Evolutionary conservation across 495 filamentous ascomycete genomes (phyloP).

Genomic region (Aspergillus cavernicola): DNA sequence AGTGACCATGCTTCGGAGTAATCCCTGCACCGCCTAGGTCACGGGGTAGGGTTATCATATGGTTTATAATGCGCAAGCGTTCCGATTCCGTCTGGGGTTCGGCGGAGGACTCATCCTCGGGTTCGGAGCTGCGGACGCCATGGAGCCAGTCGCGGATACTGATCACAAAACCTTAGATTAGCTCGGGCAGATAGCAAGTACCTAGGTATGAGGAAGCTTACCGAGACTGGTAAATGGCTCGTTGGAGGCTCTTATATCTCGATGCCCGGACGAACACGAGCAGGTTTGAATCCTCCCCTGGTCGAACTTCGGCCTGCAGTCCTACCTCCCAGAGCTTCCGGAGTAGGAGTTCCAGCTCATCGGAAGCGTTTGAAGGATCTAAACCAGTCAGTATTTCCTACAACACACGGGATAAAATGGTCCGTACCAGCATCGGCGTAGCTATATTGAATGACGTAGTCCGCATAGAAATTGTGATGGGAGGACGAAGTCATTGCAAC

Average conservation of each 20-base stretch:
- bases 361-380: constrained; percentile 66
- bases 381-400: constrained; percentile 12
- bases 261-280: constrained; percentile 77
- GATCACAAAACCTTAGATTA: not conserved
- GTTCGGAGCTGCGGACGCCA: constrained; percentile 76
- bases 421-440: constrained; percentile 60
- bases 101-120: constrained; percentile 62
- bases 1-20: constrained; percentile 73
- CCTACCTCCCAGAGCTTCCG: constrained; percentile 67
- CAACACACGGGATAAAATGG: not conserved
- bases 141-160: constrained; percentile 96
- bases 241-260: constrained; percentile 34
- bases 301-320: constrained; percentile 78
- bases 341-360: constrained; percentile 72
- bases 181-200: not conserved
- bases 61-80: constrained; percentile 76
- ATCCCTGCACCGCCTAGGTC: constrained; percentile 89
- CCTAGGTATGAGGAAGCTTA: constrained; percentile 23
- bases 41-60: constrained; percentile 77
- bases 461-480: constrained; percentile 65
- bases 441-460: constrained; percentile 87
- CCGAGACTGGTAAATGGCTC: constrained; percentile 66
- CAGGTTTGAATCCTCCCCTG: constrained; percentile 70
- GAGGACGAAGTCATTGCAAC: constrained; percentile 33
- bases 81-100: constrained; percentile 81